These are phyloP conservation scores for Malassezia vespertilionis DNA, from an alignment of 1,284 basidiomycete genomes.

Conservation along the genomic window DNA sequence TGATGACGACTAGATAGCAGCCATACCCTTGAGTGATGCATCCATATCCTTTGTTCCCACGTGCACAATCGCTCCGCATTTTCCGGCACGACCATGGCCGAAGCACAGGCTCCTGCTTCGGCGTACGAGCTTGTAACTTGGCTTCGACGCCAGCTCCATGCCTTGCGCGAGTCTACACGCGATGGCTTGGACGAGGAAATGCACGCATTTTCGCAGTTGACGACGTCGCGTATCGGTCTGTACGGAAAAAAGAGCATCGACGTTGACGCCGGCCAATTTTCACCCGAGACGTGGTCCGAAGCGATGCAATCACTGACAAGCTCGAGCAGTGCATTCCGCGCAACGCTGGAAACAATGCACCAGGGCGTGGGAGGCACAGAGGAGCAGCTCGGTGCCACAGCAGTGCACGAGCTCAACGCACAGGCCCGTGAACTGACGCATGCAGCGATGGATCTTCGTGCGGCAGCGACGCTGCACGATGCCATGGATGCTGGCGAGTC, in stretches of 20 bases:
- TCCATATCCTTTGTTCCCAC: not conserved
- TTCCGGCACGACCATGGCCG: not conserved
- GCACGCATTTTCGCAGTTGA: not conserved
- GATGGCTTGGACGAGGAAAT: not conserved
- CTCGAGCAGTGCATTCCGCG: not conserved
- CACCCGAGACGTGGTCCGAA: slow-evolving; percentile 4
- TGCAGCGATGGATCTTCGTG: not conserved
- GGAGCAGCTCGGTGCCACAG: no score
- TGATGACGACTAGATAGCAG: slow-evolving; percentile 13
- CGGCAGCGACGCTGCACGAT: not conserved
- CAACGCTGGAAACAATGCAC: not conserved
- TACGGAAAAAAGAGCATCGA: not conserved
- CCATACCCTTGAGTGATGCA: not conserved
- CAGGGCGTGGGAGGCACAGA: no score
- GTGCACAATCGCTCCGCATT: not conserved
- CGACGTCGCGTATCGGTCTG: not conserved
- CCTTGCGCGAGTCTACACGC: not conserved
- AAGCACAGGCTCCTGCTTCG: not conserved
- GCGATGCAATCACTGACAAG: not conserved
- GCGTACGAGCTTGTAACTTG: slow-evolving; percentile 1
- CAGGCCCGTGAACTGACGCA: slow-evolving; percentile 2
- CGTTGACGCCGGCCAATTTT: not conserved
- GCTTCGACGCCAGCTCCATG: not conserved
- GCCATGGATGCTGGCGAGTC: not conserved
- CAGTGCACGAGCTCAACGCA: slow-evolving; percentile 1